Conservation (phyloP, 176 grass and related monocot species). For the Avena sativa region DNA sequence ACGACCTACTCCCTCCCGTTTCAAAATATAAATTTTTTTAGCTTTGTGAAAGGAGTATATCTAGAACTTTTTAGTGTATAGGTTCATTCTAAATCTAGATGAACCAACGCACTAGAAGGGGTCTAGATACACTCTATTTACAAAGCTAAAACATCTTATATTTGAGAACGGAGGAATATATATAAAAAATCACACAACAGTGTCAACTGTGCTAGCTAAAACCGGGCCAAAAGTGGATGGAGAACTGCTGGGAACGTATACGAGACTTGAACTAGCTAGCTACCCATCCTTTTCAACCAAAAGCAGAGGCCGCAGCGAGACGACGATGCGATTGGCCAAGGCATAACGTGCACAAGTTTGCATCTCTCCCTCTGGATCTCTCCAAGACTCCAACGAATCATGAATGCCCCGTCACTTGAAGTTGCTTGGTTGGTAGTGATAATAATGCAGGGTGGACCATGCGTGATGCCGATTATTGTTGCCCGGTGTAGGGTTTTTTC, state of each 20-base stretch:
- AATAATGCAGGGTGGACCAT: neutral
- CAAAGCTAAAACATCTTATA: no score
- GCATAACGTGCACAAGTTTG: slow-evolving; percentile 35
- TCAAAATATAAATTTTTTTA: no score
- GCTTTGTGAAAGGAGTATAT: no score
- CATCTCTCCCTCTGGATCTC: slow-evolving; percentile 30
- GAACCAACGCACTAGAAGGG: no score
- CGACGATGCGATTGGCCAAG: slow-evolving; percentile 1
- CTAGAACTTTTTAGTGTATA: no score
- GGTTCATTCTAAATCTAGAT: no score
- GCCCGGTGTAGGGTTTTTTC: neutral
- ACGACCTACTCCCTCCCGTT: neutral
- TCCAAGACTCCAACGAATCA: neutral
- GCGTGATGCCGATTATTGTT: slow-evolving; percentile 2
- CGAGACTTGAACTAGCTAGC: neutral
- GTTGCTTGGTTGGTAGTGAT: slow-evolving; percentile 27
- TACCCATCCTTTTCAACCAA: slow-evolving; percentile 38
- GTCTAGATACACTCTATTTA: no score
- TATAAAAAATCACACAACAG: neutral
- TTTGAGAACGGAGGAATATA: no score
- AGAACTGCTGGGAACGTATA: neutral
- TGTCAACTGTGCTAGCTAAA: neutral
- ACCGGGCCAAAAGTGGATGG: neutral
- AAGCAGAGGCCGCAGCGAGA: slow-evolving; percentile 41
- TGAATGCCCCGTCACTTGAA: neutral